Evolutionary conservation across 257 asterid genomes (phyloP).

Genomic region (Nicotiana attenuata): DNA sequence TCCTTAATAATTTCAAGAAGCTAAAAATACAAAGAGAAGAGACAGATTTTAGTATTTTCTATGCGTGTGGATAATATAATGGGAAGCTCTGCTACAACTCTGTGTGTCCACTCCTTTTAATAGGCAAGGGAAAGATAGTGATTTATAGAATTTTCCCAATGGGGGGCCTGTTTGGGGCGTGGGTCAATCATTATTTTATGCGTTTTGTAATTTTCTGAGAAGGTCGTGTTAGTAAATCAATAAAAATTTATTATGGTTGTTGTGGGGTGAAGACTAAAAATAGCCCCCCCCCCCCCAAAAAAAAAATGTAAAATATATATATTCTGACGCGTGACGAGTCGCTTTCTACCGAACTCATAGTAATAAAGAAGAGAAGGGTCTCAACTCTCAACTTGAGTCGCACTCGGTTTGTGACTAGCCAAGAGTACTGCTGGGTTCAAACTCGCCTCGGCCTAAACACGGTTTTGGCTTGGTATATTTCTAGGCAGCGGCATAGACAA

Average conservation of each 20-base stretch:
- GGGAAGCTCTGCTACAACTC: conserved; percentile 1
- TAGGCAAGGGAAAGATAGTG: neutral
- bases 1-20: neutral
- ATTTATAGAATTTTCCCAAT: neutral
- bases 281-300: neutral
- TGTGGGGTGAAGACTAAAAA: neutral
- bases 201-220: conserved; percentile 6
- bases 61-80: neutral
- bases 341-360: neutral
- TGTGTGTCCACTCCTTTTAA: conserved; percentile 10
- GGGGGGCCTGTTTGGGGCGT: neutral
- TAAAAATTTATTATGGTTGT: neutral
- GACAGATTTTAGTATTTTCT: neutral
- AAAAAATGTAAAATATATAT: neutral
- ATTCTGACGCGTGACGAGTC: neutral
- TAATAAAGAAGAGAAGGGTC: neutral
- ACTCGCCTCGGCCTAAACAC: neutral
- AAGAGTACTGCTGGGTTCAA: neutral
- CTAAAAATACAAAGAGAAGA: neutral
- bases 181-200: conserved; percentile 10
- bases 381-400: neutral
- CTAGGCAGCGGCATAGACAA: no score
- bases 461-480: neutral
- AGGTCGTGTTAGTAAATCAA: neutral
- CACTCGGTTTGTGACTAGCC: neutral